Evolutionary conservation across 2,329 filamentous ascomycete genomes (phyloP).

Genomic region (Cercospora nicotianae): DNA sequence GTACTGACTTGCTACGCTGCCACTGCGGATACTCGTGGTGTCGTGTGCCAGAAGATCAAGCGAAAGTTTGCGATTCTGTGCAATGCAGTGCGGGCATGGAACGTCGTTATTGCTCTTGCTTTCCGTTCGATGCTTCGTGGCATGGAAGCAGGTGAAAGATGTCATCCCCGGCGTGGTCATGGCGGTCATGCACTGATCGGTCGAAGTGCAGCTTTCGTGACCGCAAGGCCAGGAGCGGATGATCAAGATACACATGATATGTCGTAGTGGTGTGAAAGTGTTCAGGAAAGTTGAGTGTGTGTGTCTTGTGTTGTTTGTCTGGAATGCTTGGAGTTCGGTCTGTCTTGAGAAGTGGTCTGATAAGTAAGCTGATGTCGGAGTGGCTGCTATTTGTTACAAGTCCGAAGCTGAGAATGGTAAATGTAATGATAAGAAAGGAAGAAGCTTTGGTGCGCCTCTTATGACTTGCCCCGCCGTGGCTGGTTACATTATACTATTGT

Average conservation of each 20-base stretch:
- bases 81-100: constrained; percentile 20
- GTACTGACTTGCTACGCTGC: constrained; percentile 1
- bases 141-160: constrained; percentile 18
- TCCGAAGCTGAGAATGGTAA: not conserved
- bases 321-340: not conserved
- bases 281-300: not conserved
- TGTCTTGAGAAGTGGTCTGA: not conserved
- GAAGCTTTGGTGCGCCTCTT: not conserved
- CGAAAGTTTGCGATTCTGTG: constrained; percentile 9
- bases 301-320: not conserved
- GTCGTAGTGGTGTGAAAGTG: not conserved
- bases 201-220: constrained; percentile 19
- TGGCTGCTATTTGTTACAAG: not conserved
- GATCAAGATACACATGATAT: constrained; percentile 25
- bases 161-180: constrained; percentile 16
- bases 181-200: constrained; percentile 20
- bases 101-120: constrained; percentile 1
- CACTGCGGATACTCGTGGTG: not conserved
- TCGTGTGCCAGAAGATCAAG: not conserved
- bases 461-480: constrained; percentile 7
- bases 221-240: constrained; percentile 22
- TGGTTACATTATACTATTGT: constrained; percentile 12
- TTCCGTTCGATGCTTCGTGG: constrained; percentile 3
- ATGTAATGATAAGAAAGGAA: not conserved
- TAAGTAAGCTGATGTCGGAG: not conserved